A percentile compares a stretch with the other conserved stretches of the same genome.
These are phyloP conservation scores for Solanum appendiculatum DNA, from an alignment of 257 asterid species.

Conservation along the genomic window DNA sequence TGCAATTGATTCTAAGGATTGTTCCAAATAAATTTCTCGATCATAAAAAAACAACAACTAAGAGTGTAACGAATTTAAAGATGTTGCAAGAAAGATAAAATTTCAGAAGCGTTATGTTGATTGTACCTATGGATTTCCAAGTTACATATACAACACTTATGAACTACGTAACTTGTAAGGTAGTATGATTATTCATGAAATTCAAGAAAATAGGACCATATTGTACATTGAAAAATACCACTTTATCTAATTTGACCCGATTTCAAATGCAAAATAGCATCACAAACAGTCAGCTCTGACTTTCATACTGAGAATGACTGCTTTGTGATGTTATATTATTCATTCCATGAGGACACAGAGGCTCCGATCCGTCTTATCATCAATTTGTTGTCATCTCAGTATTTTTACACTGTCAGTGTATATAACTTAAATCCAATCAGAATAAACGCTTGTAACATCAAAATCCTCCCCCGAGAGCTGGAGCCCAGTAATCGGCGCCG, in stretches of 20 bases:
- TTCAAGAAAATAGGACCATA: constrained; percentile 1
- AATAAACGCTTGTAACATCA: neutral
- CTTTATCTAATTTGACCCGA: neutral
- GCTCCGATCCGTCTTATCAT: neutral
- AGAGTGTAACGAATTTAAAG: neutral
- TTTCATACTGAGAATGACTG: constrained; percentile 20
- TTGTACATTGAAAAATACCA: neutral
- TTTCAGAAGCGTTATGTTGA: neutral
- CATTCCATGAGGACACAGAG: neutral
- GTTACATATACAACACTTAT: constrained; percentile 2
- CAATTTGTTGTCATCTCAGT: neutral
- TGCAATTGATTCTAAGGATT: neutral
- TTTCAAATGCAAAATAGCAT: constrained; percentile 15
- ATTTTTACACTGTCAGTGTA: neutral
- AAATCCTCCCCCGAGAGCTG: constrained; percentile 38
- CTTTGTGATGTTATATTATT: constrained; percentile 17
- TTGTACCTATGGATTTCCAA: neutral
- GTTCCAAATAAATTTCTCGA: neutral
- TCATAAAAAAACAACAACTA: neutral
- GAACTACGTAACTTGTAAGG: neutral
- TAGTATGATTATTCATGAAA: neutral
- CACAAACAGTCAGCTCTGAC: constrained; percentile 17
- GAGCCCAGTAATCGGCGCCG: constrained; percentile 51
- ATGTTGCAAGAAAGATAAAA: neutral
- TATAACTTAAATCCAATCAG: neutral